A percentile compares a stretch with the other conserved stretches of the same genome.
Conservation (phyloP, 2,329 filamentous ascomycete species). For the Colletotrichum zoysiae region DNA sequence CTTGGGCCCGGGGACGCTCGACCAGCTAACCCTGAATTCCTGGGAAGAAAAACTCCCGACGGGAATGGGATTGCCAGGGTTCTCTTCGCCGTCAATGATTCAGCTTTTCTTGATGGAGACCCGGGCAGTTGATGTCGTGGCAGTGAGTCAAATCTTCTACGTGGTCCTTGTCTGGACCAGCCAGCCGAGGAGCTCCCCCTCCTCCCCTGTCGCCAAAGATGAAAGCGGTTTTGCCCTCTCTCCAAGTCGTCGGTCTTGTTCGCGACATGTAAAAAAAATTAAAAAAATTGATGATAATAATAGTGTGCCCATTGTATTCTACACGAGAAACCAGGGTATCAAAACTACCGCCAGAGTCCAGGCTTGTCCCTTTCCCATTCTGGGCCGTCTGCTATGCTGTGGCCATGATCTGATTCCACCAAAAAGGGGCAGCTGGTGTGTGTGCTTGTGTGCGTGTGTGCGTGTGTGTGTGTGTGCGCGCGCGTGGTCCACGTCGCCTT, state of each 20-base stretch:
- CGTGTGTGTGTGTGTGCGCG: conserved; percentile 8
- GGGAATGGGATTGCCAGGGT: conserved; percentile 4
- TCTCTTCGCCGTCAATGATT: conserved; percentile 30
- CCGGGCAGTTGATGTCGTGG: conserved; percentile 23
- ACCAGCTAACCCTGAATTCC: background rate
- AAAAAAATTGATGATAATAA: background rate
- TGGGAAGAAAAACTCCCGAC: background rate
- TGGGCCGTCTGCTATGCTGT: conserved; percentile 8
- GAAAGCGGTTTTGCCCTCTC: background rate
- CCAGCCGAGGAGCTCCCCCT: background rate
- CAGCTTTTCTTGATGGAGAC: background rate
- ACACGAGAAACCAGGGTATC: conserved; percentile 31
- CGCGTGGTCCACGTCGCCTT: conserved; percentile 30
- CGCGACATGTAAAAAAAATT: conserved; percentile 5
- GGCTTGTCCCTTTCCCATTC: background rate
- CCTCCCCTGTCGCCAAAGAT: background rate
- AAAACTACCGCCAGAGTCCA: conserved; percentile 32
- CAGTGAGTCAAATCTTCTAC: conserved; percentile 22
- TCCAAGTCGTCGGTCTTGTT: background rate
- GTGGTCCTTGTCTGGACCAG: background rate
- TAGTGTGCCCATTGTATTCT: conserved; percentile 14
- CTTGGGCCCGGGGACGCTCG: background rate
- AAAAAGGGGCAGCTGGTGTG: conserved; percentile 9
- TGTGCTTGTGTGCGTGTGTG: conserved; percentile 13
- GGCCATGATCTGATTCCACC: conserved; percentile 29